Percentiles rank a stretch among this genome's conserved stretches.
phyloP scores from a whole-genome alignment of 768 basidiomycete species.

The Pisolithus orientalis region DNA sequence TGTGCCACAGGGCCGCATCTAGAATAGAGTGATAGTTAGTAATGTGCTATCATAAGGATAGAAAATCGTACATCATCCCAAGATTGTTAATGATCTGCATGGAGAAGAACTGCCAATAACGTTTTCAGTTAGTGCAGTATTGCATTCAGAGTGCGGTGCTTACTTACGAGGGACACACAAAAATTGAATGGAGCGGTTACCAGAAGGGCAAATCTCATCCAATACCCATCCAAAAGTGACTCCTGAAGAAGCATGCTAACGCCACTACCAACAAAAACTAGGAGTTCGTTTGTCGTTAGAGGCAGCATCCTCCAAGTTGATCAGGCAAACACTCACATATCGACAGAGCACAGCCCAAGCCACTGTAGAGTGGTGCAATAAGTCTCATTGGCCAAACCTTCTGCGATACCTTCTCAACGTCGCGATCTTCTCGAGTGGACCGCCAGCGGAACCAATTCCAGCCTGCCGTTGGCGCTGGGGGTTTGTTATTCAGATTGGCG shows the following conservation, averaged over 20 bases:
- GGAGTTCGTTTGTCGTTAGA: constrained; percentile 1
- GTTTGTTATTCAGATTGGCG: neutral
- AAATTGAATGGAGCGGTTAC: constrained; percentile 64
- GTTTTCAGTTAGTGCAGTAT: neutral
- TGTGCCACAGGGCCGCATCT: constrained; percentile 82
- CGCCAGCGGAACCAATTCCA: constrained; percentile 36
- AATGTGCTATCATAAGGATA: neutral
- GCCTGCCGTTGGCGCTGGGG: neutral
- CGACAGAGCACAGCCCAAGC: constrained; percentile 60
- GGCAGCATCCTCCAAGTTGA: neutral
- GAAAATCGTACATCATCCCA: constrained; percentile 50
- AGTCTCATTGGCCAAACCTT: constrained; percentile 46
- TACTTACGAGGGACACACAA: constrained; percentile 66
- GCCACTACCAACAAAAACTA: constrained; percentile 69
- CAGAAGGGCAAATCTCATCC: constrained; percentile 59
- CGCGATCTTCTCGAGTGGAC: constrained; percentile 38
- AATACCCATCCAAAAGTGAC: constrained; percentile 58
- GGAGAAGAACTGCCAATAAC: constrained; percentile 55
- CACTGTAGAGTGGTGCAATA: constrained; percentile 68
- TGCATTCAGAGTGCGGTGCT: neutral
- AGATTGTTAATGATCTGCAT: constrained; percentile 62
- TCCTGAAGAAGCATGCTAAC: constrained; percentile 55
- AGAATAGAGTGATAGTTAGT: constrained; percentile 1
- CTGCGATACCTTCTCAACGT: constrained; percentile 45
- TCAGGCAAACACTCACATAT: constrained; percentile 43